Base-by-base conservation (phyloP, 805 yeast genomes). In the Candida ulmi region DNA sequence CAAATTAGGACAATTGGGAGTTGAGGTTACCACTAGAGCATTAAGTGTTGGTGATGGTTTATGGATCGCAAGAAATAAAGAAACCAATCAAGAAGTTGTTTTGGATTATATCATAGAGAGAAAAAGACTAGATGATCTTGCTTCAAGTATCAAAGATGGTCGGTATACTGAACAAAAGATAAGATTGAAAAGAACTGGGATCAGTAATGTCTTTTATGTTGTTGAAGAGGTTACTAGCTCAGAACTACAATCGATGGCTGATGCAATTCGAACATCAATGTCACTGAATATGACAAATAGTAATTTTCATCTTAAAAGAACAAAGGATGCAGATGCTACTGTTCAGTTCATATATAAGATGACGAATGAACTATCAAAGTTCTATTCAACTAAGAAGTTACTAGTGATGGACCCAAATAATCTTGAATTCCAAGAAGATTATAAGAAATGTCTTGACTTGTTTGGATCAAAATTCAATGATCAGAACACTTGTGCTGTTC, bases 101-200 rank as follows among this genome's bases (percentile, higher is more conserved):
- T 61, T 93, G 15, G 84, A 91, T 56, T 80, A 77, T 45, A 83
- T 93, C n/a, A 72, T 91, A 34, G 99, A 93, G 63, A 69, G 99
- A 29, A 93, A 93, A 61, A 66, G 96, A 40, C 61, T 90, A 33
- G 95, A 87, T 55, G 99, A 93, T 67, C 71, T 93, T 51, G 83
- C 83, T 0, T 55, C 69, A 26, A 85, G 95, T 37, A 88, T 93
- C 34, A 72, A 74, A 43, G 99, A 93, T 61, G 96, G 96, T 2
- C 65, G 99, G 36, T 88, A 83, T 52, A 68, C 71, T 39, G 99
- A 93, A 57, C 99, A 93, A 57, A 90, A 91, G 55, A 63, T 71
- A 15, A 71, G 99, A 39, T 65, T 93, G 41, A 71, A 71, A 37
- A 74, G 80, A 57, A 74, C 93, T 0, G 88, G 85, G 0, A 64